phyloP scores from a whole-genome alignment of 805 yeast genomes.

The Brettanomyces custersianus region DNA sequence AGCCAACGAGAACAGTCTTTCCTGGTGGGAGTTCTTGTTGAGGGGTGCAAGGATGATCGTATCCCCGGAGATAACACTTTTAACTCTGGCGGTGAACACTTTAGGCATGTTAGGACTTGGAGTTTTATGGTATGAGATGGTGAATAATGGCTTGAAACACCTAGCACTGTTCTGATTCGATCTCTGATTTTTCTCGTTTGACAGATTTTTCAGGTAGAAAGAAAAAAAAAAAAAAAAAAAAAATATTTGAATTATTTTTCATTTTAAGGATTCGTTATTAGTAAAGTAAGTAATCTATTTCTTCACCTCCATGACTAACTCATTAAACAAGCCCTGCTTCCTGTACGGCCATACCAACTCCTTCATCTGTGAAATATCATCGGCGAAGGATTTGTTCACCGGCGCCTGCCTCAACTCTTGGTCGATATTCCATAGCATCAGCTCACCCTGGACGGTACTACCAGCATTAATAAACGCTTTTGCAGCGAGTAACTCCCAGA shows the following conservation, averaged over 20 bases:
- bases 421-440: constrained; percentile 18
- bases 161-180: too few relatives aligned
- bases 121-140: too few relatives aligned
- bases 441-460: constrained; percentile 18
- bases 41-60: constrained; percentile 53
- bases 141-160: neutral
- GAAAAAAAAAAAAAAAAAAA: too few relatives aligned
- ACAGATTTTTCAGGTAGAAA: too few relatives aligned
- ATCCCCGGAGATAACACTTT: constrained; percentile 63
- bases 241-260: too few relatives aligned
- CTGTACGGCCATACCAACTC: constrained; percentile 20
- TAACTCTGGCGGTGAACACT: constrained; percentile 50
- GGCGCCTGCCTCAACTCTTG: constrained; percentile 7
- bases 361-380: constrained; percentile 1
- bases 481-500: constrained; percentile 71
- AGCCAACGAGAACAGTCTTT: constrained; percentile 56
- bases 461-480: constrained; percentile 48
- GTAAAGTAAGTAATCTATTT: too few relatives aligned
- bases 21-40: constrained; percentile 40
- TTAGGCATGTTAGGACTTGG: constrained; percentile 24
- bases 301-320: too few relatives aligned
- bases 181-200: too few relatives aligned
- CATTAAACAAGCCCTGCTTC: constrained; percentile 15
- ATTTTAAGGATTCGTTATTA: too few relatives aligned
- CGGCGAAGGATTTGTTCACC: too few relatives aligned